A percentile compares a stretch with the other conserved stretches of the same genome.
These are phyloP conservation scores for Phyllostachys edulis DNA, from an alignment of 176 grass and related monocot genomes.

Conservation along the genomic window DNA sequence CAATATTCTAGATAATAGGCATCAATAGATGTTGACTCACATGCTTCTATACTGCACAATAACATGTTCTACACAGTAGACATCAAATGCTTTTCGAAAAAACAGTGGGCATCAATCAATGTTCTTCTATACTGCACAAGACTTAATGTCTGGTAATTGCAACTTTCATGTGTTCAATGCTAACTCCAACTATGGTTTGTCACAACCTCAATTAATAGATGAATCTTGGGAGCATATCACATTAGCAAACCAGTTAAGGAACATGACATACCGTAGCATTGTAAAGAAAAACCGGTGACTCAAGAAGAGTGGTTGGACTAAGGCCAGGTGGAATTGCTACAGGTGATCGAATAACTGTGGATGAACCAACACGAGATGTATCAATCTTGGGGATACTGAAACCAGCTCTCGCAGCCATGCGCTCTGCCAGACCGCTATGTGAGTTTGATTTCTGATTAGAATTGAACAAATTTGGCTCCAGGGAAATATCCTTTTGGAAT, in stretches of 20 bases:
- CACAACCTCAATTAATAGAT: not conserved
- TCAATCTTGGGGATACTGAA: conserved; percentile 79
- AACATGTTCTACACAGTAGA: conserved; percentile 17
- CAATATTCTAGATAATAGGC: conserved; percentile 6
- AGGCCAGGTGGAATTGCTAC: conserved; percentile 91
- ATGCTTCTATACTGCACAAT: conserved; percentile 20
- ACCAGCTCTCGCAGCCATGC: conserved; percentile 75
- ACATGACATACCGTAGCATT: conserved; percentile 65
- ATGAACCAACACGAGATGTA: conserved; percentile 64
- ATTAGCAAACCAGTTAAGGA: conserved; percentile 29
- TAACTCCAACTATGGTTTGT: conserved; percentile 7
- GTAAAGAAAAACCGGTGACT: conserved; percentile 90
- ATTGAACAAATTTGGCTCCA: conserved; percentile 40
- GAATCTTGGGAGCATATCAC: not conserved
- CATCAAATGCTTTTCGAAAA: not conserved
- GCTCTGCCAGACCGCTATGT: conserved; percentile 62
- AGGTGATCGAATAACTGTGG: conserved; percentile 57
- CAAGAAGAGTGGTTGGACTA: conserved; percentile 79
- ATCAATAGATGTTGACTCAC: not conserved
- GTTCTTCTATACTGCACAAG: conserved; percentile 14
- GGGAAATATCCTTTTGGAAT: conserved; percentile 41
- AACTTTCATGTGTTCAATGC: conserved; percentile 2
- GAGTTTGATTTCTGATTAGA: conserved; percentile 54
- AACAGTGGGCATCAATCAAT: not conserved
- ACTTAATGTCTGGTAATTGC: not conserved